Evolutionary conservation across 2,329 filamentous ascomycete species (phyloP).

Genomic region (Calonectria leucothoes): DNA sequence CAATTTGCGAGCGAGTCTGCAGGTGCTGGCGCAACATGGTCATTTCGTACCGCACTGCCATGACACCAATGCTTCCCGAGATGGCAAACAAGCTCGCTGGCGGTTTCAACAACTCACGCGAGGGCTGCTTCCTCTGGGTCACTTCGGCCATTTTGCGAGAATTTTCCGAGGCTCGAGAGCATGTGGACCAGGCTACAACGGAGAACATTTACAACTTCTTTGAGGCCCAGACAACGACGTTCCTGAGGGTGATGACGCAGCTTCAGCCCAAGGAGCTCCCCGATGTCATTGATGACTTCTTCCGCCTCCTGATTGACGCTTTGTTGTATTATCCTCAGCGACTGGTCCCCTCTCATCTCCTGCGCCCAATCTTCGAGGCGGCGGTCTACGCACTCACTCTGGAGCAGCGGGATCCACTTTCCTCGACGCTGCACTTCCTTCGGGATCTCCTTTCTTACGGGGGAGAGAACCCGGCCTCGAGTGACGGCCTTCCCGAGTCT

Average conservation of each 20-base stretch:
- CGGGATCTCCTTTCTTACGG: conserved; percentile 93
- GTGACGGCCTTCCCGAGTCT: conserved; percentile 64
- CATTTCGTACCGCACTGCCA: conserved; percentile 91
- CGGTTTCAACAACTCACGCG: conserved; percentile 86
- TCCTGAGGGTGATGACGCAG: conserved; percentile 89
- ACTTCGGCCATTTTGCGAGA: conserved; percentile 95
- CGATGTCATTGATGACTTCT: conserved; percentile 94
- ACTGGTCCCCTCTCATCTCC: conserved; percentile 82
- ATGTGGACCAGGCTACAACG: conserved; percentile 83
- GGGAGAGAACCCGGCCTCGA: conserved; percentile 77
- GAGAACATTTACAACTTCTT: conserved; percentile 95
- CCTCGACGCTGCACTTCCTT: conserved; percentile 91
- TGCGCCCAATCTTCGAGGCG: conserved; percentile 87
- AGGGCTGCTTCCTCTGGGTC: conserved; percentile 99
- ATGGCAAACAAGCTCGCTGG: conserved; percentile 90
- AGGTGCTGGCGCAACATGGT: conserved; percentile 98
- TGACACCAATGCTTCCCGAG: conserved; percentile 83
- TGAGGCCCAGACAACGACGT: conserved; percentile 90
- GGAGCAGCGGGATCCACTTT: conserved; percentile 91
- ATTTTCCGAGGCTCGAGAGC: conserved; percentile 90
- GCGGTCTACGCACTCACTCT: conserved; percentile 87
- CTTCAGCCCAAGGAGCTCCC: conserved; percentile 80
- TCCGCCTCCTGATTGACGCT: conserved; percentile 90
- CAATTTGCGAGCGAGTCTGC: conserved; percentile 93
- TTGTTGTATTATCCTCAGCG: conserved; percentile 91